phyloP scores from a whole-genome alignment of 2,329 filamentous ascomycete genomes.

The Ophiostoma triangulosporum region DNA sequence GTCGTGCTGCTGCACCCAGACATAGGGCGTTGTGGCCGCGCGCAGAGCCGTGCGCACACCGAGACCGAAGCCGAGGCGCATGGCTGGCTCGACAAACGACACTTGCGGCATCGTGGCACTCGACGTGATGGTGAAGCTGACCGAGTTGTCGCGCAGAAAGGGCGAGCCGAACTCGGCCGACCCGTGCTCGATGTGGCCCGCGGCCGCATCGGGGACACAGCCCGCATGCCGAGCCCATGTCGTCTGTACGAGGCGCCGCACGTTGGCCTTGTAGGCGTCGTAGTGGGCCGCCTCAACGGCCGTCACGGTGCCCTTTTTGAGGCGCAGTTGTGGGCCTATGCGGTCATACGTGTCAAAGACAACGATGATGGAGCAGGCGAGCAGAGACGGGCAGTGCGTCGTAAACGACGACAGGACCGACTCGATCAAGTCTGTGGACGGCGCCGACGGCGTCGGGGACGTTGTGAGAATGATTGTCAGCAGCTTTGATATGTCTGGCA shows the following conservation, averaged over 20 bases:
- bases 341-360: slow-evolving; percentile 40
- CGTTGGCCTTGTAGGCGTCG: slow-evolving; percentile 32
- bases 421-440: slow-evolving; percentile 36
- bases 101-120: slow-evolving; percentile 20
- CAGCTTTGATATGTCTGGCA: slow-evolving; percentile 6
- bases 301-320: slow-evolving; percentile 42
- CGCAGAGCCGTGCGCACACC: slow-evolving; percentile 39
- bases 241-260: slow-evolving; percentile 26
- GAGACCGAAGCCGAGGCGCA: slow-evolving; percentile 37
- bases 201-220: neutral
- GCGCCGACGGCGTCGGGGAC: slow-evolving; percentile 40
- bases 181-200: slow-evolving; percentile 11
- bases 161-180: slow-evolving; percentile 35
- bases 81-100: slow-evolving; percentile 34
- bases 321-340: slow-evolving; percentile 27
- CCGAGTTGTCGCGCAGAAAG: slow-evolving; percentile 19
- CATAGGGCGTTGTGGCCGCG: slow-evolving; percentile 32
- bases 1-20: slow-evolving; percentile 46
- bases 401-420: slow-evolving; percentile 33
- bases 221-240: slow-evolving; percentile 4
- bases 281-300: slow-evolving; percentile 29
- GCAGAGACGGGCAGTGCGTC: slow-evolving; percentile 26
- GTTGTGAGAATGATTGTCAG: slow-evolving; percentile 39
- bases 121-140: slow-evolving; percentile 22
- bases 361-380: slow-evolving; percentile 32